These are phyloP conservation scores for Acer saccharum DNA, from an alignment of 345 rosid genomes.

Conservation along the genomic window DNA sequence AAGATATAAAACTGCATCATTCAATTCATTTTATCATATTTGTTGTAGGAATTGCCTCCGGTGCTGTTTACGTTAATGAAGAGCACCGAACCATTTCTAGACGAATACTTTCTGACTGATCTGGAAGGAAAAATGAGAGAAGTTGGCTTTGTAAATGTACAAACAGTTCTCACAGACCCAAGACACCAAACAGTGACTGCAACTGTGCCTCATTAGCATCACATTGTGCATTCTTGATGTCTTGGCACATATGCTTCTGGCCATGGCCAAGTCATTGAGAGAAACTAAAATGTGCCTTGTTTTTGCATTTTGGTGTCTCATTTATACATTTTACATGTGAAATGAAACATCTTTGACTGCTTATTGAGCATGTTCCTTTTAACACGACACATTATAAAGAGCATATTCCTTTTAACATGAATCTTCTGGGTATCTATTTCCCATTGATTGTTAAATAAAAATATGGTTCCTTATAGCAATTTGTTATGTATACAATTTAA, in stretches of 20 bases:
- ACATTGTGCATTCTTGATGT: neutral
- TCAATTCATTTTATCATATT: neutral
- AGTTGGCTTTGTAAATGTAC: slow-evolving; percentile 46
- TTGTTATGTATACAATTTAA: no score
- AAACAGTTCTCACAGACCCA: slow-evolving; percentile 48
- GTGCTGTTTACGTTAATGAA: slow-evolving; percentile 56
- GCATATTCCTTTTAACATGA: no score
- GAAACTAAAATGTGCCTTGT: neutral
- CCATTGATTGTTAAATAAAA: no score
- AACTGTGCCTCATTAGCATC: slow-evolving; percentile 39
- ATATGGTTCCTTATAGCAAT: no score
- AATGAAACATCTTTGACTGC: no score
- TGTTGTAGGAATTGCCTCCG: slow-evolving; percentile 51
- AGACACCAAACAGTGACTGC: slow-evolving; percentile 57
- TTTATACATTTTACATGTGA: no score
- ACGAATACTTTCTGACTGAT: slow-evolving; percentile 55
- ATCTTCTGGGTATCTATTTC: no score
- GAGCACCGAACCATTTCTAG: slow-evolving; percentile 65
- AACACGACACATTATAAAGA: no score
- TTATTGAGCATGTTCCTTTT: no score
- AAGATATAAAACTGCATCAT: neutral
- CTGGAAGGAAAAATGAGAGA: slow-evolving; percentile 51
- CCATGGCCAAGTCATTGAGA: neutral
- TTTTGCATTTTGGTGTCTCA: neutral
- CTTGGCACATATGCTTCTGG: neutral